Conservation (phyloP, 495 filamentous ascomycete species). For the Neurospora sp. region DNA sequence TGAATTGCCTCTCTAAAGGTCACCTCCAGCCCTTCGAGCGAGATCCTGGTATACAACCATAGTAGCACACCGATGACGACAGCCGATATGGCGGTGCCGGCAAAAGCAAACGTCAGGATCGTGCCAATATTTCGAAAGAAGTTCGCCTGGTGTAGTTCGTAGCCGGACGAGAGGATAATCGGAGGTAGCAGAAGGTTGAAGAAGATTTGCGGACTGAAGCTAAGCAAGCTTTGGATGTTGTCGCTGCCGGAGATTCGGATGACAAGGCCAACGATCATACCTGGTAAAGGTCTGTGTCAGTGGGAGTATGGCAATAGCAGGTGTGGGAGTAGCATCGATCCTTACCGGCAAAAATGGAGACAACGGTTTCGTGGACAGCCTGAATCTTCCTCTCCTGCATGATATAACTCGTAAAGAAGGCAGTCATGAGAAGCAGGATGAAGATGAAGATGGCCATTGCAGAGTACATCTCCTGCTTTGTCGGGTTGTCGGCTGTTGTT, state of each 20-base stretch:
- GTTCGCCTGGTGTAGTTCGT: slow-evolving; percentile 95
- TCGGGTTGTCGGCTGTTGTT: slow-evolving; percentile 32
- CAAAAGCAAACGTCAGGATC: slow-evolving; percentile 97
- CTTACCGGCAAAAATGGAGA: slow-evolving; percentile 94
- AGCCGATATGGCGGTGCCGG: slow-evolving; percentile 93
- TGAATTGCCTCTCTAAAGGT: slow-evolving; percentile 90
- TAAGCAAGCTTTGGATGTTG: slow-evolving; percentile 76
- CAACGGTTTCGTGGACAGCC: slow-evolving; percentile 93
- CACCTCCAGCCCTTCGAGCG: slow-evolving; percentile 74
- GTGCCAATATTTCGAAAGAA: slow-evolving; percentile 98
- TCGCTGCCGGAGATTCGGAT: slow-evolving; percentile 69
- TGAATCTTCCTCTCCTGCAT: slow-evolving; percentile 91
- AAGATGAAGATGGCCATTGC: slow-evolving; percentile 97
- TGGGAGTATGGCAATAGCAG: background rate
- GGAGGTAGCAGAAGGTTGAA: slow-evolving; percentile 96
- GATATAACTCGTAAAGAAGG: slow-evolving; percentile 94
- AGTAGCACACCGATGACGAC: slow-evolving; percentile 81
- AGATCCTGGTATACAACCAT: slow-evolving; percentile 79
- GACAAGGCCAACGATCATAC: slow-evolving; percentile 90
- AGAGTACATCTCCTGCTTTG: slow-evolving; percentile 78
- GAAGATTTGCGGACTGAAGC: slow-evolving; percentile 97
- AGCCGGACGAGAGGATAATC: slow-evolving; percentile 94
- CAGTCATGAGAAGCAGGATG: slow-evolving; percentile 82
- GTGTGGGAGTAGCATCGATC: background rate
- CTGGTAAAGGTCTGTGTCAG: slow-evolving; percentile 34